Evolutionary conservation across 2,329 filamentous ascomycete genomes (phyloP).

Genomic region (Madurella mycetomatis): DNA sequence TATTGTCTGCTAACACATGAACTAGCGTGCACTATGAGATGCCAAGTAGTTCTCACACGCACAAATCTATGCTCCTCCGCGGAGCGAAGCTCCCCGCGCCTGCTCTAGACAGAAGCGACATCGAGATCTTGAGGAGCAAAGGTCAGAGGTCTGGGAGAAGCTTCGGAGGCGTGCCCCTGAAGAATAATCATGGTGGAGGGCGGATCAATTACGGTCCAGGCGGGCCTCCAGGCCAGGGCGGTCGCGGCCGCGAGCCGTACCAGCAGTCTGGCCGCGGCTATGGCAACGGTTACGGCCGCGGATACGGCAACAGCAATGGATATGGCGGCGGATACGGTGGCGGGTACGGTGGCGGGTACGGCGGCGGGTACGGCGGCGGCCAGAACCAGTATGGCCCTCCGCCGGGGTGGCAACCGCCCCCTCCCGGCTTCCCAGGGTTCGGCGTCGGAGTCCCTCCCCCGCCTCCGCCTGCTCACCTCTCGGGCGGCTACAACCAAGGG

Average conservation of each 20-base stretch:
- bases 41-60: constrained; percentile 64
- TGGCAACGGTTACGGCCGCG: constrained; percentile 18
- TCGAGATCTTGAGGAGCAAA: constrained; percentile 66
- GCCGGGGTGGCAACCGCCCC: constrained; percentile 33
- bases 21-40: constrained; percentile 79
- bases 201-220: constrained; percentile 50
- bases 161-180: constrained; percentile 55
- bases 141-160: constrained; percentile 62
- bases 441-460: constrained; percentile 42
- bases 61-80: constrained; percentile 92
- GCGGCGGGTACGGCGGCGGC: constrained; percentile 21
- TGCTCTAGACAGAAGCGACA: constrained; percentile 69
- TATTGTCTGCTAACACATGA: constrained; percentile 28
- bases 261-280: constrained; percentile 17
- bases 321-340: constrained; percentile 9
- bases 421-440: constrained; percentile 42
- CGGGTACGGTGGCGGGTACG: constrained; percentile 20
- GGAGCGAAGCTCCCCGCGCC: constrained; percentile 71
- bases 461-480: constrained; percentile 35
- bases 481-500: constrained; percentile 16
- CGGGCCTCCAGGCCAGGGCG: constrained; percentile 7
- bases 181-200: constrained; percentile 40
- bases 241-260: constrained; percentile 19
- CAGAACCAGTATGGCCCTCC: constrained; percentile 25
- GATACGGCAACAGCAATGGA: constrained; percentile 2